These are phyloP conservation scores for Albatrellus ellisii DNA, from an alignment of 768 basidiomycete genomes.

Conservation along the genomic window DNA sequence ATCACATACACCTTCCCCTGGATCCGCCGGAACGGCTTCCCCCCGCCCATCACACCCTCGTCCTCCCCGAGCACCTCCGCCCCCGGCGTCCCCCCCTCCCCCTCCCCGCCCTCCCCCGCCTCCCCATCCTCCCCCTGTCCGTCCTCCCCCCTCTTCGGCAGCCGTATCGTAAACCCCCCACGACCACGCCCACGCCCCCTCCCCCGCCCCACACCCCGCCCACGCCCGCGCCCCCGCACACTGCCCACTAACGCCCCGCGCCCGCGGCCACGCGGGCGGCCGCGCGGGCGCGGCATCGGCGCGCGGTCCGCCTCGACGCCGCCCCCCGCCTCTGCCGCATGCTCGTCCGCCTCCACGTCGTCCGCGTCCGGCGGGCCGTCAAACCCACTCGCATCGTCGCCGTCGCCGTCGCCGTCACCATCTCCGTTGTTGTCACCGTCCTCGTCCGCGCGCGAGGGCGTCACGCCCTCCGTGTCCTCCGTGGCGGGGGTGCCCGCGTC, in stretches of 20 bases:
- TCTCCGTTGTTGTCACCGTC: background rate
- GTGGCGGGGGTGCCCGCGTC: background rate
- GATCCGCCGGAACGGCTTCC: conserved; percentile 62
- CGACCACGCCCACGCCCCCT: conserved; percentile 13
- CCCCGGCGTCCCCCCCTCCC: conserved; percentile 22
- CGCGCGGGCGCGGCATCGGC: conserved; percentile 11
- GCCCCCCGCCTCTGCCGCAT: conserved; percentile 1
- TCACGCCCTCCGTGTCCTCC: background rate
- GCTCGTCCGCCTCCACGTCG: conserved; percentile 6
- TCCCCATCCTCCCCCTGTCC: conserved; percentile 19
- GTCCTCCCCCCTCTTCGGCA: conserved; percentile 23
- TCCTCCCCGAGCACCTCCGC: conserved; percentile 18
- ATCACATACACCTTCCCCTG: conserved; percentile 66
- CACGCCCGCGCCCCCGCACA: conserved; percentile 19
- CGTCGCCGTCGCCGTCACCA: background rate
- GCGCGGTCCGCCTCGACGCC: background rate
- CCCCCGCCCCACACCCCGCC: conserved; percentile 18
- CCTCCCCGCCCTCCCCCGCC: conserved; percentile 7
- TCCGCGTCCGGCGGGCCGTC: background rate
- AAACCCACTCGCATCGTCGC: background rate
- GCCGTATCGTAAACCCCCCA: conserved; percentile 15
- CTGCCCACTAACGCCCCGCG: conserved; percentile 15
- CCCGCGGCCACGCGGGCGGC: conserved; percentile 18
- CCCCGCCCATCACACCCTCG: conserved; percentile 23
- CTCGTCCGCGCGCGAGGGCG: background rate